A percentile compares a stretch with the other conserved stretches of the same genome.
Evolutionary conservation across 441 rosid genomes (phyloP).

Genomic region (Caryocar brasiliense): DNA sequence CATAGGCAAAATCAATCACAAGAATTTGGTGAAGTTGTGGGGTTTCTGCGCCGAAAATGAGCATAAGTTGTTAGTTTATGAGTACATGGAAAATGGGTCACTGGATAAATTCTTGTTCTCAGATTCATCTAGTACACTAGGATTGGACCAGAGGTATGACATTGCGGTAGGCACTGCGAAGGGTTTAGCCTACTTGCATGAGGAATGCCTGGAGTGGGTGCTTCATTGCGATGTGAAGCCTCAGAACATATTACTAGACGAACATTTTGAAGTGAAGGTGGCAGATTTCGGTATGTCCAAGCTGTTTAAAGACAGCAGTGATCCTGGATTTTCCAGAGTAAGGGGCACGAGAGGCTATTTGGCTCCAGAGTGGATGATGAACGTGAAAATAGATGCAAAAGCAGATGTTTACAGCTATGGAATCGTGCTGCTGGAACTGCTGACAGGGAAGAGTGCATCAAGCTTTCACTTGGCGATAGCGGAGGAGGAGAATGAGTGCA

Average conservation of each 20-base stretch:
- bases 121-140: constrained; percentile 9
- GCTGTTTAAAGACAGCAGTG: constrained; percentile 14
- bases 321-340: constrained; percentile 14
- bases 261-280: constrained; percentile 23
- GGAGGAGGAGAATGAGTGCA: neutral
- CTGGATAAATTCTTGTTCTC: constrained; percentile 27
- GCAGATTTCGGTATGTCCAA: constrained; percentile 32
- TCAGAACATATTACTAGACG: constrained; percentile 25
- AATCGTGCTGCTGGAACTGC: constrained; percentile 29
- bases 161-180: constrained; percentile 27
- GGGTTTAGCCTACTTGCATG: constrained; percentile 32
- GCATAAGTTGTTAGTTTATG: constrained; percentile 25
- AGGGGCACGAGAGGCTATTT: constrained; percentile 32
- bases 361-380: constrained; percentile 36
- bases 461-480: too few species aligned
- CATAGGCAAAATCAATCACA: constrained; percentile 28
- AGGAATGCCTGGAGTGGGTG: constrained; percentile 36
- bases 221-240: constrained; percentile 39
- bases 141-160: constrained; percentile 25
- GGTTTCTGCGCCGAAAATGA: constrained; percentile 23
- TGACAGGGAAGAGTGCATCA: constrained; percentile 21
- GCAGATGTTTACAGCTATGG: constrained; percentile 30
- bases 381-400: constrained; percentile 25
- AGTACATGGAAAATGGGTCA: constrained; percentile 22
- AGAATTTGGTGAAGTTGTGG: constrained; percentile 29